phyloP scores from a whole-genome alignment of 2,329 filamentous ascomycete genomes.

The Nemania bipapillata region DNA sequence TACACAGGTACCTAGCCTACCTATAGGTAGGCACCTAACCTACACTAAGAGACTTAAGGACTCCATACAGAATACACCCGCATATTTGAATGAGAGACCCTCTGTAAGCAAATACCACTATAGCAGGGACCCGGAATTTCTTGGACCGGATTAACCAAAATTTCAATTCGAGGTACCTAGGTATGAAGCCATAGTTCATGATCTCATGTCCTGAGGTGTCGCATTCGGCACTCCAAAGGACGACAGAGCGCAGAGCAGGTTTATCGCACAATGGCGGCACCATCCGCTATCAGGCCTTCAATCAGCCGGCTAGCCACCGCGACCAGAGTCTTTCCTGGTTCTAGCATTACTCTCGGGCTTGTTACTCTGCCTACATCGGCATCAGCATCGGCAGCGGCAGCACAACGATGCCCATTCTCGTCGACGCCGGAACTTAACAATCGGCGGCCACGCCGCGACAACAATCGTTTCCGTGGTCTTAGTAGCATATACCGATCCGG shows the following conservation, averaged over 20 bases:
- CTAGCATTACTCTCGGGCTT: slow-evolving; percentile 33
- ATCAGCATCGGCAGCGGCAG: no score
- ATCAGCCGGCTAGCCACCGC: slow-evolving; percentile 47
- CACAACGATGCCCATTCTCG: slow-evolving; percentile 49
- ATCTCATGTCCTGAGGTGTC: slow-evolving; percentile 10
- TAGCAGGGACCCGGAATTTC: slow-evolving; percentile 28
- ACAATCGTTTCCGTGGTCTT: slow-evolving; percentile 82
- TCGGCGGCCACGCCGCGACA: slow-evolving; percentile 67
- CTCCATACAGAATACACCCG: no score
- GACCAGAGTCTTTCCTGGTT: slow-evolving; percentile 34
- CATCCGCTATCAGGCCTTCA: slow-evolving; percentile 48
- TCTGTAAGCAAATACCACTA: neutral
- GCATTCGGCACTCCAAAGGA: slow-evolving; percentile 28
- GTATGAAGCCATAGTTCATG: slow-evolving; percentile 22
- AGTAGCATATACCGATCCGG: slow-evolving; percentile 84
- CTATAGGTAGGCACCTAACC: slow-evolving; percentile 4
- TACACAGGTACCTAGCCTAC: no score
- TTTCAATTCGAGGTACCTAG: slow-evolving; percentile 43
- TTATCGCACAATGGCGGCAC: slow-evolving; percentile 48
- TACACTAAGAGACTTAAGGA: no score
- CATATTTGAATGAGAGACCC: neutral
- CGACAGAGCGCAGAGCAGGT: slow-evolving; percentile 24
- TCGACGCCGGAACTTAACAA: slow-evolving; percentile 47
- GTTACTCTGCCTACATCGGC: slow-evolving; percentile 30
- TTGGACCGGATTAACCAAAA: slow-evolving; percentile 45